Conservation (phyloP, 2,329 filamentous ascomycete genomes). For the Alternaria sp. region DNA sequence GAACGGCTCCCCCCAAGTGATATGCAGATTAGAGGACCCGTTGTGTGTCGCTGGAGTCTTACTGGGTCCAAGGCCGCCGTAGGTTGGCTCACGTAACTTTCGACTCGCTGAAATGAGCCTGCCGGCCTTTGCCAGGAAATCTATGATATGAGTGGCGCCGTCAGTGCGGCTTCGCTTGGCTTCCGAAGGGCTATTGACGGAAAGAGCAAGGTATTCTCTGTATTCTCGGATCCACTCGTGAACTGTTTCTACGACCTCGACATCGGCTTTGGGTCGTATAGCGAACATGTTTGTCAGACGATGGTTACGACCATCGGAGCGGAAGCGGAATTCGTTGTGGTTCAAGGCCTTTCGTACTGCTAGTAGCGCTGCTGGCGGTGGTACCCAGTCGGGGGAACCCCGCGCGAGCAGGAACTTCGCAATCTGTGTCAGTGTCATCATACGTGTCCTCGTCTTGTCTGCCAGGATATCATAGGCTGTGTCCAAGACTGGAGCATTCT, state of each 20-base stretch:
- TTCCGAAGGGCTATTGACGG: conserved; percentile 6
- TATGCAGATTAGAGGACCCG: conserved; percentile 22
- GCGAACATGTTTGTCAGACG: conserved; percentile 66
- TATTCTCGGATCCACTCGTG: conserved; percentile 62
- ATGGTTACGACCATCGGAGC: conserved; percentile 58
- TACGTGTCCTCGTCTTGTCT: conserved; percentile 52
- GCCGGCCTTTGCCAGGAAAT: conserved; percentile 52
- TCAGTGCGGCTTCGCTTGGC: neutral
- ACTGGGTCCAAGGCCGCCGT: conserved; percentile 49
- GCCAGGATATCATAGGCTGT: conserved; percentile 57
- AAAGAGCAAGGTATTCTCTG: conserved; percentile 54
- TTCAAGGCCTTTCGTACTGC: conserved; percentile 72
- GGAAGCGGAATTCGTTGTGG: conserved; percentile 67
- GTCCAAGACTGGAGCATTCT: conserved; percentile 55
- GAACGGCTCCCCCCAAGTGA: conserved; percentile 50
- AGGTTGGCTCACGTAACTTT: conserved; percentile 41
- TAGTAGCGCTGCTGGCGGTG: conserved; percentile 62
- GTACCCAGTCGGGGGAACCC: conserved; percentile 27
- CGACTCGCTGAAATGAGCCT: conserved; percentile 51
- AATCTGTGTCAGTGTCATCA: conserved; percentile 57
- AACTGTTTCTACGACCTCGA: conserved; percentile 59
- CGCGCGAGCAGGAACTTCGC: conserved; percentile 51
- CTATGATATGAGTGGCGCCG: conserved; percentile 39
- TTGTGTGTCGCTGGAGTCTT: conserved; percentile 35
- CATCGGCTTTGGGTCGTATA: conserved; percentile 64